Evolutionary conservation across 116 monocot genomes (phyloP).

Genomic region (Iris pallida): DNA sequence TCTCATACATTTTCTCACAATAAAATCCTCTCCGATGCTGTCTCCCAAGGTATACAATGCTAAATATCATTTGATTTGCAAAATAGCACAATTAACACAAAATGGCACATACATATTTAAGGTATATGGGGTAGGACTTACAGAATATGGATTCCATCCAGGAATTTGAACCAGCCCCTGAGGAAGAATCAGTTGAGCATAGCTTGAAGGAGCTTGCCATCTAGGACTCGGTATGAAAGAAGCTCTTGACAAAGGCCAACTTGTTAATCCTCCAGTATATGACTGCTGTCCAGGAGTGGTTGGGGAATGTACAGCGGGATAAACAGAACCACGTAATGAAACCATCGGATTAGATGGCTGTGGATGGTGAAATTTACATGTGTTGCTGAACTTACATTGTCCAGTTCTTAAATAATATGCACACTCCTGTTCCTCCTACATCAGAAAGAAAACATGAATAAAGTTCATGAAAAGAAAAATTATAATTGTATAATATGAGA

Average conservation of each 20-base stretch:
- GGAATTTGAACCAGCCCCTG: slow-evolving; percentile 56
- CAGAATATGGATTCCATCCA: slow-evolving; percentile 51
- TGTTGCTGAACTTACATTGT: slow-evolving; percentile 51
- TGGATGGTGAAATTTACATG: slow-evolving; percentile 64
- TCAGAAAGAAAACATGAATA: slow-evolving; percentile 3
- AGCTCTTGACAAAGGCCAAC: slow-evolving; percentile 42
- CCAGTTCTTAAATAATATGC: slow-evolving; percentile 55
- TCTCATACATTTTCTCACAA: no score
- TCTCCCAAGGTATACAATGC: no score
- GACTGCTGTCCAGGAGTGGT: slow-evolving; percentile 37
- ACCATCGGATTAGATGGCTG: slow-evolving; percentile 48
- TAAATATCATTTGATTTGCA: no score
- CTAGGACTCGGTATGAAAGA: slow-evolving; percentile 52
- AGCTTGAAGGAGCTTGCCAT: slow-evolving; percentile 55
- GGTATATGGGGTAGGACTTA: slow-evolving; percentile 12
- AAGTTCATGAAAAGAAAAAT: background rate
- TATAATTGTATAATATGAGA: background rate
- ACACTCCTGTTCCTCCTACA: slow-evolving; percentile 50
- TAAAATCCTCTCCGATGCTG: no score
- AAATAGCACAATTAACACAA: no score
- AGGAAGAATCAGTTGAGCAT: slow-evolving; percentile 54
- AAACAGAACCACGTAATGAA: slow-evolving; percentile 45
- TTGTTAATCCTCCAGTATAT: slow-evolving; percentile 26
- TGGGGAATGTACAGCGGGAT: slow-evolving; percentile 34
- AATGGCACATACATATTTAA: background rate